These are phyloP conservation scores for Klebsormidium nitens DNA, from an alignment of 139 green algal genomes.

Conservation along the genomic window DNA sequence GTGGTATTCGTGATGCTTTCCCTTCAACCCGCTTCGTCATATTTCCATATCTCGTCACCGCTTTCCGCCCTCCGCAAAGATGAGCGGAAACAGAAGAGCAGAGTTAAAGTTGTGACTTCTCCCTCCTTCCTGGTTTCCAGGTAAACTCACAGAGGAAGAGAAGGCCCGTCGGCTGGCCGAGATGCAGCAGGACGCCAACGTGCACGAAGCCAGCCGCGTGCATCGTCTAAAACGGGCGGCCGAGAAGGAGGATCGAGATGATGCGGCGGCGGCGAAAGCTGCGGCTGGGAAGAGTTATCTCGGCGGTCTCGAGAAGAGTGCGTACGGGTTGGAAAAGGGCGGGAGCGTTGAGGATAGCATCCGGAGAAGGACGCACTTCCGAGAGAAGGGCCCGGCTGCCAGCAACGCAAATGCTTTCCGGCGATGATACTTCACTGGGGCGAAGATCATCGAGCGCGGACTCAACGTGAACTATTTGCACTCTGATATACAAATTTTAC, in stretches of 20 bases:
- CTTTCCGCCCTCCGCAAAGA: too few relatives aligned
- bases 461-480: too few relatives aligned
- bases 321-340: conserved; percentile 1
- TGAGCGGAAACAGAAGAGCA: too few relatives aligned
- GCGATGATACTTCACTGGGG: background rate
- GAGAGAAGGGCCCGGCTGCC: conserved; percentile 1
- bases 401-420: conserved; percentile 8
- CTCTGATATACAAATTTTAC: too few relatives aligned
- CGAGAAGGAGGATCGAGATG: conserved; percentile 11
- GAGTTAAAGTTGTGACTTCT: too few relatives aligned
- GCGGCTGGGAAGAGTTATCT: background rate
- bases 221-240: conserved; percentile 43
- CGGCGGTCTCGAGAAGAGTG: conserved; percentile 6
- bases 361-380: conserved; percentile 33
- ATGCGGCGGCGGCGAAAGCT: background rate
- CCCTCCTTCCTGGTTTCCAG: too few relatives aligned
- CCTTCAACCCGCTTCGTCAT: too few relatives aligned
- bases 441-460: too few relatives aligned
- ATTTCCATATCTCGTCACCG: too few relatives aligned
- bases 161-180: conserved; percentile 60
- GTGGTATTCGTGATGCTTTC: too few relatives aligned
- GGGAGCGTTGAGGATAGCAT: conserved; percentile 37
- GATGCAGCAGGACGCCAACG: conserved; percentile 72
- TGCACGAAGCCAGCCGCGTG: conserved; percentile 60
- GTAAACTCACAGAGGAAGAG: conserved; percentile 67